Evolutionary conservation across 192 early-diverging fungal species (phyloP).

Genomic region (Dimargaris verticillata): DNA sequence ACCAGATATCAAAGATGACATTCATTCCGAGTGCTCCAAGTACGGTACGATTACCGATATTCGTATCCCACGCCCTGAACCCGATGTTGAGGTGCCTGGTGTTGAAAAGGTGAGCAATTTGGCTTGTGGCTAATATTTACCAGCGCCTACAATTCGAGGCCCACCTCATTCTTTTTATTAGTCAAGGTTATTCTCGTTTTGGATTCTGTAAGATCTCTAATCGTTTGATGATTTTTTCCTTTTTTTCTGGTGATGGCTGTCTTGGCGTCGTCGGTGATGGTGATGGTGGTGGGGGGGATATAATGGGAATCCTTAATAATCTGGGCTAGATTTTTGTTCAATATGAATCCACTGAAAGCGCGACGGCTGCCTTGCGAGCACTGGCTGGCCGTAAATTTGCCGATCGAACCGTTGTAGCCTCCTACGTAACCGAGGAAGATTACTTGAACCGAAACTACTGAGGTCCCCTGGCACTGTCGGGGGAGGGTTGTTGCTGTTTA

Average conservation of each 20-base stretch:
- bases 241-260: no score
- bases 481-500: no score
- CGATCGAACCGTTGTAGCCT: constrained; percentile 79
- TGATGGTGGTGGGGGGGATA: no score
- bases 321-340: constrained; percentile 77
- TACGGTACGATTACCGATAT: constrained; percentile 69
- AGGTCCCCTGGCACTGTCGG: no score
- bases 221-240: no score
- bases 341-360: constrained; percentile 39
- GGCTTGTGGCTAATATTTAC: no score
- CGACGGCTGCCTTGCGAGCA: constrained; percentile 50
- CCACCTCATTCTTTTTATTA: no score
- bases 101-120: constrained; percentile 56
- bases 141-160: no score
- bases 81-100: constrained; percentile 38
- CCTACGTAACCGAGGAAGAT: constrained; percentile 59
- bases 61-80: constrained; percentile 63
- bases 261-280: no score
- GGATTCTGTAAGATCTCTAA: no score
- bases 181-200: no score
- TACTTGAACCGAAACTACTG: constrained; percentile 50
- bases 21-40: constrained; percentile 73
- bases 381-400: constrained; percentile 88
- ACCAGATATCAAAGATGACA: constrained; percentile 75
- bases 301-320: no score